Conservation (phyloP, 2,329 filamentous ascomycete genomes). For the Phoma sp. region DNA sequence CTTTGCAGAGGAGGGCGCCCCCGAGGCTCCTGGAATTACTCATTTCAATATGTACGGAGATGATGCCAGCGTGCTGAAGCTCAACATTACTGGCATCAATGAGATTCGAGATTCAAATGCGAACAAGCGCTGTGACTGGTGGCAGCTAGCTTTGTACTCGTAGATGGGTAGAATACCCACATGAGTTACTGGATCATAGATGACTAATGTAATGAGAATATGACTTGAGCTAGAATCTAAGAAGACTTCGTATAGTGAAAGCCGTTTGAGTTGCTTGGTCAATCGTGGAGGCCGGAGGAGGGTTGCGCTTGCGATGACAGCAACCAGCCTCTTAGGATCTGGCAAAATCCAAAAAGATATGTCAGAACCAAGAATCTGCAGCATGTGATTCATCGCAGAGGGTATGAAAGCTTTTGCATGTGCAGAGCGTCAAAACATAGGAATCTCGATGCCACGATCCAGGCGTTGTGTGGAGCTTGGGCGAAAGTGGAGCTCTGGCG, state of each 20-base stretch:
- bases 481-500: not conserved
- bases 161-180: constrained; percentile 7
- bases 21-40: constrained; percentile 48
- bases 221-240: too few relatives aligned
- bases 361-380: too few relatives aligned
- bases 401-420: not conserved
- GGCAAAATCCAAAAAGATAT: too few relatives aligned
- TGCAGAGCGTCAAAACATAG: not conserved
- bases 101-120: constrained; percentile 53
- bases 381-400: too few relatives aligned
- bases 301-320: too few relatives aligned
- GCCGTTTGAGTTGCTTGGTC: too few relatives aligned
- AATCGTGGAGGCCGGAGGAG: too few relatives aligned
- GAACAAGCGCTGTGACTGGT: constrained; percentile 59
- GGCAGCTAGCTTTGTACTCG: constrained; percentile 55
- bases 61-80: constrained; percentile 51
- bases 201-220: not conserved
- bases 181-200: too few relatives aligned
- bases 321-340: too few relatives aligned
- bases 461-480: not conserved
- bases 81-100: constrained; percentile 52
- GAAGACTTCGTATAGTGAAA: too few relatives aligned
- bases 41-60: constrained; percentile 56
- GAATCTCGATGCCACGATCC: not conserved
- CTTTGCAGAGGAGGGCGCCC: constrained; percentile 50